Percentiles rank a stretch among this genome's conserved stretches.
Conservation (phyloP, 192 early-diverging fungal species). For the Coemansia sp. region DNA sequence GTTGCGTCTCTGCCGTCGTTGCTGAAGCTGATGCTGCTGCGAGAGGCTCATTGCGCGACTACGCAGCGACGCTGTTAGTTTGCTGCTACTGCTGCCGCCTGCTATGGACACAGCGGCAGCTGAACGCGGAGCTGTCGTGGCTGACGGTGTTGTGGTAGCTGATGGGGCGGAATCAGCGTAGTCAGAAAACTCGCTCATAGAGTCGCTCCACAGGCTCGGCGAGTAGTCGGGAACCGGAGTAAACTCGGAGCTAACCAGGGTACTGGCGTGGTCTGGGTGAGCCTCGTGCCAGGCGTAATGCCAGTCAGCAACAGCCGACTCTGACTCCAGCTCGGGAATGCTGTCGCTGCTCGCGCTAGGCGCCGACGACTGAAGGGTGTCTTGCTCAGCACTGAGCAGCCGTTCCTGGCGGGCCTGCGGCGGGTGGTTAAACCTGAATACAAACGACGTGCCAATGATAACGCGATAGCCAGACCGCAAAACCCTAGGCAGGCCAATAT, state of each 20-base stretch:
- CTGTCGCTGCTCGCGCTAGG: constrained; percentile 22
- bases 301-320: constrained; percentile 66
- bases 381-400: constrained; percentile 13
- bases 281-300: constrained; percentile 74
- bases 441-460: constrained; percentile 78
- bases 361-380: constrained; percentile 14
- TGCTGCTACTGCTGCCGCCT: neutral
- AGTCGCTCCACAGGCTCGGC: constrained; percentile 41
- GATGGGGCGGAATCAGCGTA: neutral
- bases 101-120: neutral
- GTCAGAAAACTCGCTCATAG: constrained; percentile 38
- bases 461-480: constrained; percentile 76
- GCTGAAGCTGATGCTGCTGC: constrained; percentile 6
- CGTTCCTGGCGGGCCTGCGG: constrained; percentile 65
- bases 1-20: constrained; percentile 19
- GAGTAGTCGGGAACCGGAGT: neutral
- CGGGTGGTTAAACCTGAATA: constrained; percentile 85
- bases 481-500: constrained; percentile 58
- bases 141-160: neutral
- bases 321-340: constrained; percentile 9
- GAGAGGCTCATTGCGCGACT: constrained; percentile 14
- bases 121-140: neutral
- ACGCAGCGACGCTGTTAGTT: constrained; percentile 23
- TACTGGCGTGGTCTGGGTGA: constrained; percentile 33
- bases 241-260: neutral